phyloP scores from a whole-genome alignment of 2,329 filamentous ascomycete genomes.

The Coleophoma crateriformis region DNA sequence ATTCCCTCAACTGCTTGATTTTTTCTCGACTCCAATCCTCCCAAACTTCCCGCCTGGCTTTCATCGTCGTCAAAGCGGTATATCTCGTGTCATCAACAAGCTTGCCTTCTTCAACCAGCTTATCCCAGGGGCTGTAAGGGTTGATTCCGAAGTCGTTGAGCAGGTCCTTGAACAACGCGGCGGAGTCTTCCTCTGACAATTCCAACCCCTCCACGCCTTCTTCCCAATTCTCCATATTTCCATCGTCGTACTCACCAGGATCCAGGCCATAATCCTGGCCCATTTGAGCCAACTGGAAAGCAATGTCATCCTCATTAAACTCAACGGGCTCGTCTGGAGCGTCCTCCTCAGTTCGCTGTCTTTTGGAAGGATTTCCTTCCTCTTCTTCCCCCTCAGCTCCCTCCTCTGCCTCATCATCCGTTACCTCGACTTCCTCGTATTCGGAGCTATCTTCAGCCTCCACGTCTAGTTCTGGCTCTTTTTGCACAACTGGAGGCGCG shows the following conservation, averaged over 20 bases:
- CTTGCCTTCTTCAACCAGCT: slow-evolving; percentile 73
- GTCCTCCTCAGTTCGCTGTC: slow-evolving; percentile 40
- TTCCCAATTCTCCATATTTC: slow-evolving; percentile 54
- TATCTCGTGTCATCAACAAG: slow-evolving; percentile 85
- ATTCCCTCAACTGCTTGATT: slow-evolving; percentile 67
- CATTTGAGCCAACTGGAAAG: slow-evolving; percentile 86
- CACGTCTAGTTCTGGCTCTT: slow-evolving; percentile 17
- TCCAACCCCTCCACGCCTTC: slow-evolving; percentile 67
- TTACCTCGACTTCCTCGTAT: slow-evolving; percentile 50
- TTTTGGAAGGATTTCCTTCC: slow-evolving; percentile 42
- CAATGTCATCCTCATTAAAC: slow-evolving; percentile 92
- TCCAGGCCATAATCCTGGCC: slow-evolving; percentile 78
- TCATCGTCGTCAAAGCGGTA: slow-evolving; percentile 76
- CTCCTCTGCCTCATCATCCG: slow-evolving; percentile 36
- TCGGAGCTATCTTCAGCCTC: slow-evolving; percentile 57
- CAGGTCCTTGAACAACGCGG: slow-evolving; percentile 76
- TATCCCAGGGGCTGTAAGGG: slow-evolving; percentile 90
- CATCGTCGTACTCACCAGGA: slow-evolving; percentile 69
- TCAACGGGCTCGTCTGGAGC: slow-evolving; percentile 52
- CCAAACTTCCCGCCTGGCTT: slow-evolving; percentile 74
- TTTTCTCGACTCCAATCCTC: slow-evolving; percentile 76
- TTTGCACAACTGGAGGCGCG: slow-evolving; percentile 11
- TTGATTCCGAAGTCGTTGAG: slow-evolving; percentile 77
- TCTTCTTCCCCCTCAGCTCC: slow-evolving; percentile 26
- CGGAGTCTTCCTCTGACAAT: slow-evolving; percentile 70